Conservation (phyloP, 768 basidiomycete genomes). For the Mycena latifolia region DNA sequence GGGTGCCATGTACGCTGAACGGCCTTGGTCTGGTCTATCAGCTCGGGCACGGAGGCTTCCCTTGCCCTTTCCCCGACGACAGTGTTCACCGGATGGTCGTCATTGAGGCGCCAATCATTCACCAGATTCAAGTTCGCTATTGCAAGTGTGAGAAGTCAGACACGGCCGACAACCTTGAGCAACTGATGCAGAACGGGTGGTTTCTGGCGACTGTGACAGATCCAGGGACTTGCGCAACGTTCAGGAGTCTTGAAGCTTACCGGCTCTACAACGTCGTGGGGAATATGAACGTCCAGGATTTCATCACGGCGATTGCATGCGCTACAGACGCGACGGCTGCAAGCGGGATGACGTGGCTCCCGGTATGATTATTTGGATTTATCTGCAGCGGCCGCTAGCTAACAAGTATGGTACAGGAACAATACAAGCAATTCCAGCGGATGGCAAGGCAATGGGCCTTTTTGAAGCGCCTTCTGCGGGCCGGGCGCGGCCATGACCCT, state of each 20-base stretch:
- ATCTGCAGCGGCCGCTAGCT: no score
- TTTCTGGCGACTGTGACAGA: conserved; percentile 25
- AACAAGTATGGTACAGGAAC: conserved; percentile 8
- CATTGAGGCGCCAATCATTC: conserved; percentile 20
- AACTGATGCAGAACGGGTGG: conserved; percentile 14
- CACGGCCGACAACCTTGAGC: conserved; percentile 3
- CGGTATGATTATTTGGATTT: background rate
- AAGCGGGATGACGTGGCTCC: conserved; percentile 1
- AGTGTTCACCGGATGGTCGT: conserved; percentile 3
- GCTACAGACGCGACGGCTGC: background rate
- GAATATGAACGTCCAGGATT: no score
- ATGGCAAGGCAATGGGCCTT: conserved; percentile 1
- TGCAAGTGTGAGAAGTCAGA: conserved; percentile 28
- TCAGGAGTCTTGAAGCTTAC: background rate
- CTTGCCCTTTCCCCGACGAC: conserved; percentile 10
- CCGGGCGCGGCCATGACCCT: background rate
- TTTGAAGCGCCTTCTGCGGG: background rate
- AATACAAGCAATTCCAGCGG: background rate
- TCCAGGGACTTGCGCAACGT: conserved; percentile 29
- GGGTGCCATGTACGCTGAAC: conserved; percentile 8
- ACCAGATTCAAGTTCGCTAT: conserved; percentile 12
- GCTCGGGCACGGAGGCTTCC: conserved; percentile 27
- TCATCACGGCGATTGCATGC: conserved; percentile 4
- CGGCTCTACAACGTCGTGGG: conserved; percentile 15
- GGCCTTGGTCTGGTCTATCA: conserved; percentile 29